Evolutionary conservation across 129 eudicot species (phyloP).

Genomic region (Artemisia tridentata): DNA sequence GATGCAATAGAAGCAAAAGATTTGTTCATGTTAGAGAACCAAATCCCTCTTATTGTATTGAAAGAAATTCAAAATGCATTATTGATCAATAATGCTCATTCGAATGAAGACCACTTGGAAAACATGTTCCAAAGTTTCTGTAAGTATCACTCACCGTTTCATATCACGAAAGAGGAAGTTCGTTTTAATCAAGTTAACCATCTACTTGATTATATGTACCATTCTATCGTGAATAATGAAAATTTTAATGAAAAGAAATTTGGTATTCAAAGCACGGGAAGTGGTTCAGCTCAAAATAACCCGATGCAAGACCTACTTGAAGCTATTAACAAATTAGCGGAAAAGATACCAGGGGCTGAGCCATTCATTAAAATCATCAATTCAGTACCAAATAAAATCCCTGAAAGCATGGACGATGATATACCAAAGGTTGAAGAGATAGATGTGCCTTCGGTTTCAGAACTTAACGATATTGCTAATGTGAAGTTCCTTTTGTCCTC

Average conservation of each 20-base stretch:
- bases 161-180: constrained; percentile 2
- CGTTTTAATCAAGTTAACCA: constrained; percentile 24
- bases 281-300: not conserved
- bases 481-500: constrained; percentile 26
- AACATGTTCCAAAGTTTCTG: constrained; percentile 1
- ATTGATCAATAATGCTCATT: not conserved
- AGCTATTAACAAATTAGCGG: constrained; percentile 1
- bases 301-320: constrained; percentile 17
- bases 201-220: constrained; percentile 33
- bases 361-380: constrained; percentile 7
- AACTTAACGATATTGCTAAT: constrained; percentile 29
- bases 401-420: not conserved
- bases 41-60: constrained; percentile 42
- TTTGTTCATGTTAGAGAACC: constrained; percentile 50
- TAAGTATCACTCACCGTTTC: constrained; percentile 23
- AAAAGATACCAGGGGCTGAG: constrained; percentile 9
- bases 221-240: constrained; percentile 22
- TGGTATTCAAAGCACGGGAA: not conserved
- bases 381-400: not conserved
- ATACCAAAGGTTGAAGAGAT: constrained; percentile 33
- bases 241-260: not conserved
- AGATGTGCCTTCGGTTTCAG: constrained; percentile 46
- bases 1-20: constrained; percentile 31
- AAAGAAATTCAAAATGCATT: constrained; percentile 22
- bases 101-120: constrained; percentile 10